Evolutionary conservation across 805 yeast species (phyloP), one percentile per base, ranked within the genome.

Genomic region (Nakazawaea ernobii): DNA sequence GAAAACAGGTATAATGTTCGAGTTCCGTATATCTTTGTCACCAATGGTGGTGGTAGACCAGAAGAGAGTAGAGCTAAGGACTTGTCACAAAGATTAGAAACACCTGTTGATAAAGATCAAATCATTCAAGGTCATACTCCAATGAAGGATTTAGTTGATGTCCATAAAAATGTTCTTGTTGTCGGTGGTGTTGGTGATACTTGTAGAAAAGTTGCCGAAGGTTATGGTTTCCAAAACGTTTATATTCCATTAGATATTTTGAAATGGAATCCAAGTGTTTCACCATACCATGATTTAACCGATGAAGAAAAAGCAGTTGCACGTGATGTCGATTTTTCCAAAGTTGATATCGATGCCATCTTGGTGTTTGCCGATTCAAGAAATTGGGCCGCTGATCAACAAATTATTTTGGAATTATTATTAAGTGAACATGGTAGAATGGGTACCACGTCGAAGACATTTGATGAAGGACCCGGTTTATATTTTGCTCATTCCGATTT

Each of bases 101-200:
- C 78, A 35, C 75, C 75, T 35, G 79, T 89, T 50, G 76, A 83
- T 10, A 80, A 80, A 39, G 88, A 81, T 46, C 96, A 89, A 68
- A 85, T 89, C 50, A 85, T 89, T 57, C 96, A 89, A 66, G 95
- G 96, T 52, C 96, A 89, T 65, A 89, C 97, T 1, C 97, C 97
- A 32, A 89, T 89, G 94, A 82, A 79, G 56, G 95, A 86, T 59
- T 72, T 88, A 59, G 86, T 83, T 11, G 76, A 75, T 29, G 70
- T 74, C 13, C 80, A 82, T 64, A 69, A 84, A 49, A 85, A 84
- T 48, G 95, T 89, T 5, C 69, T 89, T 40, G 95, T 89, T 46
- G 89, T 89, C 45, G 96, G 96, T 53, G 96, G 96, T 54, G 80
- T 86, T 26, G 90, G 94, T 39, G 89, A 88, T 55, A 80, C 82